Base-by-base conservation (phyloP, 1,139 yeast species). In the Hanseniaspora gamundiae region DNA sequence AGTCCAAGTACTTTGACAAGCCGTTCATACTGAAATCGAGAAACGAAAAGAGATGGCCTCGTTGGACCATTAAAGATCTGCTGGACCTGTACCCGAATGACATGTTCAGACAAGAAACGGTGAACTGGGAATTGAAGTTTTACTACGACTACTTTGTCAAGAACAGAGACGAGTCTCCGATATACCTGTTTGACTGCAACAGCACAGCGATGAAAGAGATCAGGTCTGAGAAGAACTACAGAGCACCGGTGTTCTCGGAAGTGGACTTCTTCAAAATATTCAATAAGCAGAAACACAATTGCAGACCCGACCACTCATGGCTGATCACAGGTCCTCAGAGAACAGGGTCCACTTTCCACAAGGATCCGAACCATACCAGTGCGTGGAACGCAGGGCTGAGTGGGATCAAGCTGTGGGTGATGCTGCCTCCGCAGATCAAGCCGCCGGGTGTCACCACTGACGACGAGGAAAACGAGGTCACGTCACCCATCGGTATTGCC, bases 281-380 rank as follows among this genome's bases (percentile, higher is more conserved):
- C 52, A 59, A 69, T 48, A 55, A 64, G 47, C 63, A 67, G 40
- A 60, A 60, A 7, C 49, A 62, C 17, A 53, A 64, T 4, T 79
- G 83, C 51, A 70, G 95, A 44, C 96, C 96, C 0, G 95, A 87
- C 60, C 82, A 82, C 59, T 76, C 93, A 10, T 87, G 96, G 96
- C 67, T 87, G 33, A 87, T 87, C 40, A 72, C 83, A 14, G 96
- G 96, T 0, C 86, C 94, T 1, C 68, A 66, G 22, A 62, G 94
- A 42, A 78, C 87, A 16, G 96, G 95, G 0, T 83, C 94, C 0
- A 82, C 94, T 0, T 87, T 86, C 61, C 96, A 87, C 60, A 86
- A 87, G 54, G 96, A 87, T 56, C 96, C 96, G 3, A 87, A 87
- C 58, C 76, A 78, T 40, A 87, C 95, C 0, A 77, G 83, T 44